These are phyloP conservation scores for Pichiaceae sp. DNA, from an alignment of 1,139 yeast species.

Conservation along the genomic window DNA sequence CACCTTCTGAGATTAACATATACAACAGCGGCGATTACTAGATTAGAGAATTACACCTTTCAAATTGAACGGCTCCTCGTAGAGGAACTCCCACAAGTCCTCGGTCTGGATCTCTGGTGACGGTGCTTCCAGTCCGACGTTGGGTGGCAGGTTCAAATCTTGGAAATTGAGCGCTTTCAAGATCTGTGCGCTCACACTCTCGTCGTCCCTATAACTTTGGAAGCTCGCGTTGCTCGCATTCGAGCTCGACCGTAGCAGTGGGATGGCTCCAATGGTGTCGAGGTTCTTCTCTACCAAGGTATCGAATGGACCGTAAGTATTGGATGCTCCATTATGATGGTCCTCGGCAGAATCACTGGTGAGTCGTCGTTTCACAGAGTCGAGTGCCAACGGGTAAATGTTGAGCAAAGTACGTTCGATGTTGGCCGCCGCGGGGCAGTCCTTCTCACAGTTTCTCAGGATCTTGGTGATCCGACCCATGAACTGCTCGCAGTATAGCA, in stretches of 20 bases:
- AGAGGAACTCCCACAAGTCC: constrained; percentile 14
- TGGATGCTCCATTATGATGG: no score
- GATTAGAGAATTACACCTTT: constrained; percentile 4
- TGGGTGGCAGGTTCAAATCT: constrained; percentile 1
- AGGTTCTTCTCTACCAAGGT: constrained; percentile 1
- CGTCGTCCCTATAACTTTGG: no score
- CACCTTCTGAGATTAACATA: constrained; percentile 86
- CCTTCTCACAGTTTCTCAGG: constrained; percentile 5
- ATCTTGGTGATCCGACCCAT: constrained; percentile 5
- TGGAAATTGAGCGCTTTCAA: constrained; percentile 4
- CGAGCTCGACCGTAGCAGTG: no score
- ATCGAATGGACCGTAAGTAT: no score
- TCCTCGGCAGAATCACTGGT: no score
- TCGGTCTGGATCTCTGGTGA: not conserved
- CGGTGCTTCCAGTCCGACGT: not conserved
- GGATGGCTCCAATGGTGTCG: constrained; percentile 5
- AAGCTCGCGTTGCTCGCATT: no score
- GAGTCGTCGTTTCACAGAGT: not conserved
- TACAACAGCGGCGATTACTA: constrained; percentile 78
- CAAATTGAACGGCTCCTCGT: constrained; percentile 15
- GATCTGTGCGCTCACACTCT: constrained; percentile 4
- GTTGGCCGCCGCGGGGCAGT: constrained; percentile 14
- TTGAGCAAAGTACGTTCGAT: not conserved
- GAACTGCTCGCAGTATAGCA: constrained; percentile 3
- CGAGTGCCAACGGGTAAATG: constrained; percentile 3